phyloP scores from a whole-genome alignment of 352 stramenopile species.

The Phytophthora kernoviae region DNA sequence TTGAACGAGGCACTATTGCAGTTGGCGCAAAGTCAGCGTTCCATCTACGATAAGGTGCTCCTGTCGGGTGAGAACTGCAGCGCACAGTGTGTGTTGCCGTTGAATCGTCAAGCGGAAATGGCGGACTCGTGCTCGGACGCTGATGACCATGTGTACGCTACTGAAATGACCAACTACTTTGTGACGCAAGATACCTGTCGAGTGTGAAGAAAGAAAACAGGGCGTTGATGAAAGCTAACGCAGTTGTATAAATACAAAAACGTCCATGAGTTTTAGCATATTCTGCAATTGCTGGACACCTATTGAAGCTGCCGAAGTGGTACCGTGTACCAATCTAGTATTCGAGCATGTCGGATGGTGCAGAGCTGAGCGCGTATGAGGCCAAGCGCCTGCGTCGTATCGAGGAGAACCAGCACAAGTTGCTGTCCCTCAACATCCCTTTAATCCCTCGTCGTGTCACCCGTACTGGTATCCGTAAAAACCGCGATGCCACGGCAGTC shows the following conservation, averaged over 20 bases:
- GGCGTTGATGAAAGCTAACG: no score
- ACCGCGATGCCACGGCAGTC: not conserved
- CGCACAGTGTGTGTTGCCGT: conserved; percentile 42
- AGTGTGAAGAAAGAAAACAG: conserved; percentile 30
- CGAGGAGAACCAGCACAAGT: conserved; percentile 39
- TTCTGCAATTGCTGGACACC: no score
- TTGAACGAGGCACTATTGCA: conserved; percentile 27
- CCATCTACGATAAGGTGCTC: conserved; percentile 62
- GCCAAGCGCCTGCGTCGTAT: conserved; percentile 52
- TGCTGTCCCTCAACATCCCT: conserved; percentile 38
- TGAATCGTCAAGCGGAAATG: conserved; percentile 37
- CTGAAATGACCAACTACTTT: conserved; percentile 49
- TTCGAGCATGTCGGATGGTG: not conserved
- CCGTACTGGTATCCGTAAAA: not conserved
- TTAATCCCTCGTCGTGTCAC: not conserved
- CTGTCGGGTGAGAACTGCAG: conserved; percentile 59
- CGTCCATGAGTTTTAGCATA: no score
- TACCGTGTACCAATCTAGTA: not conserved
- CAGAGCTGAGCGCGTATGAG: conserved; percentile 44
- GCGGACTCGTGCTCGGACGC: conserved; percentile 51
- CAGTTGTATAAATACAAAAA: no score
- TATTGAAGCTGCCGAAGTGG: no score
- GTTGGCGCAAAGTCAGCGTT: conserved; percentile 32
- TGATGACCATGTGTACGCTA: conserved; percentile 49
- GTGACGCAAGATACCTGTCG: conserved; percentile 40